Conservation (phyloP, 345 rosid species). For the Arabidopsis arenosa region DNA sequence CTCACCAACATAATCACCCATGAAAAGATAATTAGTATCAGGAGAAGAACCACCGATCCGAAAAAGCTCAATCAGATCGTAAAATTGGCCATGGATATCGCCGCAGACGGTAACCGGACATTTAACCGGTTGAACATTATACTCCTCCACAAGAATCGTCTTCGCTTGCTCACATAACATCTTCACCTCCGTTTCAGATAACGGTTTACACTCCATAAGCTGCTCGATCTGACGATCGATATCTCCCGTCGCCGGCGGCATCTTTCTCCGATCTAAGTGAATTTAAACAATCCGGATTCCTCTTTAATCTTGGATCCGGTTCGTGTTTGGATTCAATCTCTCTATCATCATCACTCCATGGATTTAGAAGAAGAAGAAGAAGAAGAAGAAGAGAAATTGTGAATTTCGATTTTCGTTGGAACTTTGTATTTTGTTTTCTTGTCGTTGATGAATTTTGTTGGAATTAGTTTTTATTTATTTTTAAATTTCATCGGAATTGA, state of each 20-base stretch:
- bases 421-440: constrained; percentile 37
- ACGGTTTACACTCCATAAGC: constrained; percentile 90
- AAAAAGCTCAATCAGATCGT: constrained; percentile 91
- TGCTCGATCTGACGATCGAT: constrained; percentile 96
- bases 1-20: constrained; percentile 92
- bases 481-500: constrained; percentile 7
- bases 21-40: constrained; percentile 91
- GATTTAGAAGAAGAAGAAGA: neutral
- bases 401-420: constrained; percentile 37
- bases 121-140: constrained; percentile 99
- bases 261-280: constrained; percentile 37
- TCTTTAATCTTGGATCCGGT: constrained; percentile 24
- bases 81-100: constrained; percentile 94
- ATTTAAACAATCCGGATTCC: constrained; percentile 4
- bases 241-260: constrained; percentile 83
- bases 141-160: constrained; percentile 91
- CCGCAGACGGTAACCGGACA: constrained; percentile 98
- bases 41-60: constrained; percentile 91
- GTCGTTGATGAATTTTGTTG: neutral
- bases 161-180: constrained; percentile 88
- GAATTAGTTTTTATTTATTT: neutral
- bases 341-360: constrained; percentile 45
- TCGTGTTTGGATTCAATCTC: constrained; percentile 29
- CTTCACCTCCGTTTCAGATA: constrained; percentile 89
- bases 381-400: neutral